Evolutionary conservation across 768 basidiomycete species (phyloP).

Genomic region (Cantharellus anzutake): DNA sequence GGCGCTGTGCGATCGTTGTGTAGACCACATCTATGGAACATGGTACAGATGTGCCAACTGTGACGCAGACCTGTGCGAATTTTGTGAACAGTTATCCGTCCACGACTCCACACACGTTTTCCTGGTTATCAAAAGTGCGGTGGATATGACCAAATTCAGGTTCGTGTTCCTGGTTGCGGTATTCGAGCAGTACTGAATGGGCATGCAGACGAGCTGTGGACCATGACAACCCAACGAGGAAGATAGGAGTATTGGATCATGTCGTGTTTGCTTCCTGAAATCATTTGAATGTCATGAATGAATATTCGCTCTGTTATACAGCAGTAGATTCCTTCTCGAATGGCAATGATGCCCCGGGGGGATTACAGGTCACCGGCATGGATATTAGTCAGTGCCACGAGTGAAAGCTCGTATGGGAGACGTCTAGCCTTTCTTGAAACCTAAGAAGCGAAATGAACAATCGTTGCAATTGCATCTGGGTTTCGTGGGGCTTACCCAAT

Average conservation of each 20-base stretch:
- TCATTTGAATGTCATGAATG: neutral
- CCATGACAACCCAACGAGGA: conserved; percentile 18
- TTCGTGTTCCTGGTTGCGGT: neutral
- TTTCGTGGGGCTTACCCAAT: conserved; percentile 33
- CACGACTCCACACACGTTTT: conserved; percentile 74
- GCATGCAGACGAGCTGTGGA: conserved; percentile 2
- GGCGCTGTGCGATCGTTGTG: conserved; percentile 76
- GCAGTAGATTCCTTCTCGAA: neutral
- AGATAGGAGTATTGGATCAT: conserved; percentile 28
- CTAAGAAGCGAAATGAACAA: conserved; percentile 17
- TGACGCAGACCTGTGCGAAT: conserved; percentile 66
- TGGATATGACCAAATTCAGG: conserved; percentile 17
- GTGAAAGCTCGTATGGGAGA: neutral
- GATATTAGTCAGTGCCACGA: neutral
- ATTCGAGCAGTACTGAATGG: neutral
- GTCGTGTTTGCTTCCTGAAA: neutral
- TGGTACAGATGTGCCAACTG: conserved; percentile 91
- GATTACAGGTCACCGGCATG: neutral
- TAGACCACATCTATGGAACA: conserved; percentile 60
- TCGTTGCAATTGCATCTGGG: neutral
- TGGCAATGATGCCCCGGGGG: neutral
- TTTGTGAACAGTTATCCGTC: conserved; percentile 61
- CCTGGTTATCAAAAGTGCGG: conserved; percentile 70
- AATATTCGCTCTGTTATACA: neutral
- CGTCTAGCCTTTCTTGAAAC: conserved; percentile 45